Conservation (phyloP, 2,329 filamentous ascomycete species). For the Zymoseptoria passerinii region DNA sequence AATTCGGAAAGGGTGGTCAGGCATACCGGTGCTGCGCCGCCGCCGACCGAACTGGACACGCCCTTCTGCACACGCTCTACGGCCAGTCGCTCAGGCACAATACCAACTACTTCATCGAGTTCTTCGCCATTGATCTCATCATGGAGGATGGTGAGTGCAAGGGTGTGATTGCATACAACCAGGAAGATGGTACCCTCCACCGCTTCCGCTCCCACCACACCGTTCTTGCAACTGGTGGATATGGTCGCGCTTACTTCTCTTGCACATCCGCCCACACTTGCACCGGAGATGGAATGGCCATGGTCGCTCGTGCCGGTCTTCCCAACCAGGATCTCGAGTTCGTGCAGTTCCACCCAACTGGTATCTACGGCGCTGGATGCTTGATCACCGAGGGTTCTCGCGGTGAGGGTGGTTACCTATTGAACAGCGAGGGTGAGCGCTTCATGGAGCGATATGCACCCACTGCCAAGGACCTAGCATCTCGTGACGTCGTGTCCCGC, state of each 20-base stretch:
- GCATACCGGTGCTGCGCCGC: slow-evolving; percentile 96
- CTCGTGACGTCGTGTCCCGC: slow-evolving; percentile 90
- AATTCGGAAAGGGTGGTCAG: slow-evolving; percentile 93
- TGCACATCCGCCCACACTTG: slow-evolving; percentile 98
- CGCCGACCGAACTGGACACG: slow-evolving; percentile 93
- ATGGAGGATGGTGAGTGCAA: slow-evolving; percentile 97
- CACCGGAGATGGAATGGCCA: slow-evolving; percentile 98
- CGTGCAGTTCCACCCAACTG: slow-evolving; percentile 97
- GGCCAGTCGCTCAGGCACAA: slow-evolving; percentile 95
- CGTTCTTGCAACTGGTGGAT: slow-evolving; percentile 91
- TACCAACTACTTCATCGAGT: slow-evolving; percentile 99
- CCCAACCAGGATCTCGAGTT: slow-evolving; percentile 99
- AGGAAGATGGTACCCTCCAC: slow-evolving; percentile 96
- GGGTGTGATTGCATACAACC: slow-evolving; percentile 95
- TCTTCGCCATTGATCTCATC: slow-evolving; percentile 91
- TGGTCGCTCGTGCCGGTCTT: slow-evolving; percentile 95
- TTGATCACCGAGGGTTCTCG: slow-evolving; percentile 96
- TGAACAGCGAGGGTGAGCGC: slow-evolving; percentile 95
- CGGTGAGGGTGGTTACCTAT: slow-evolving; percentile 94
- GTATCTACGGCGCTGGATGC: slow-evolving; percentile 97
- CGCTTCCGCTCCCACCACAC: slow-evolving; percentile 96
- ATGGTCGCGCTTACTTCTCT: slow-evolving; percentile 95
- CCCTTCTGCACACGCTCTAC: slow-evolving; percentile 95
- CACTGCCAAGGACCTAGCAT: slow-evolving; percentile 94
- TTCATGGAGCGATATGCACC: slow-evolving; percentile 99